Conservation (phyloP, 2,329 filamentous ascomycete genomes). For the Aureobasidium sp. region DNA sequence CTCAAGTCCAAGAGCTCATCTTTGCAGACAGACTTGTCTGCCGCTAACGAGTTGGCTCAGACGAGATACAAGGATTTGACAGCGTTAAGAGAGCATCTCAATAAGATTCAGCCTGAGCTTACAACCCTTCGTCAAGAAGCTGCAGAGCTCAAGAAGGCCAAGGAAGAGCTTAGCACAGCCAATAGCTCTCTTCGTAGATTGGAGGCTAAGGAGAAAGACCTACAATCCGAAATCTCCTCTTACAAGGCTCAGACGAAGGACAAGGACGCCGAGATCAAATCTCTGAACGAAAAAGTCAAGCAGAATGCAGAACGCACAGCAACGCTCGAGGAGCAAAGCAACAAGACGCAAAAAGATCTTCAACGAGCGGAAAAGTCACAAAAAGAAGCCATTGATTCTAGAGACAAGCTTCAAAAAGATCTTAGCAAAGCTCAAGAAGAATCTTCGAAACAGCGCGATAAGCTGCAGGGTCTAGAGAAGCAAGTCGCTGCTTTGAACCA, state of each 20-base stretch:
- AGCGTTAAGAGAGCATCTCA: slow-evolving; percentile 69
- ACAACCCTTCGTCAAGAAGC: slow-evolving; percentile 72
- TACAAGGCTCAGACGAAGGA: slow-evolving; percentile 65
- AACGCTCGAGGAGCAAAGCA: slow-evolving; percentile 72
- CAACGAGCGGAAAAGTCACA: slow-evolving; percentile 72
- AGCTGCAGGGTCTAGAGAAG: slow-evolving; percentile 66
- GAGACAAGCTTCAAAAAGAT: slow-evolving; percentile 65
- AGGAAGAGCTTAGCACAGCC: slow-evolving; percentile 63
- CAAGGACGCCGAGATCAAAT: slow-evolving; percentile 70
- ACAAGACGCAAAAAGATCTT: slow-evolving; percentile 67
- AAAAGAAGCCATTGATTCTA: slow-evolving; percentile 65
- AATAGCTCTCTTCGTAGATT: slow-evolving; percentile 62
- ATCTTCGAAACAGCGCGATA: slow-evolving; percentile 47
- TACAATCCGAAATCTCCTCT: slow-evolving; percentile 64
- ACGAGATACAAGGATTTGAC: slow-evolving; percentile 81
- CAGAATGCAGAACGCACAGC: slow-evolving; percentile 65
- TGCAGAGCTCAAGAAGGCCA: slow-evolving; percentile 63
- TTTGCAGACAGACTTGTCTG: slow-evolving; percentile 75
- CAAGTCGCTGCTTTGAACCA: slow-evolving; percentile 61
- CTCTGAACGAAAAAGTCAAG: slow-evolving; percentile 69
- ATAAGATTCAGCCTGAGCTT: slow-evolving; percentile 82
- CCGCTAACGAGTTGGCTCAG: slow-evolving; percentile 79
- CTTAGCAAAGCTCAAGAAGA: slow-evolving; percentile 68
- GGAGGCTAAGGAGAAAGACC: slow-evolving; percentile 74
- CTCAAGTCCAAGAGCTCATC: slow-evolving; percentile 63